phyloP scores from a whole-genome alignment of 2,329 filamentous ascomycete genomes.

The Trichoderma koningiopsis region DNA sequence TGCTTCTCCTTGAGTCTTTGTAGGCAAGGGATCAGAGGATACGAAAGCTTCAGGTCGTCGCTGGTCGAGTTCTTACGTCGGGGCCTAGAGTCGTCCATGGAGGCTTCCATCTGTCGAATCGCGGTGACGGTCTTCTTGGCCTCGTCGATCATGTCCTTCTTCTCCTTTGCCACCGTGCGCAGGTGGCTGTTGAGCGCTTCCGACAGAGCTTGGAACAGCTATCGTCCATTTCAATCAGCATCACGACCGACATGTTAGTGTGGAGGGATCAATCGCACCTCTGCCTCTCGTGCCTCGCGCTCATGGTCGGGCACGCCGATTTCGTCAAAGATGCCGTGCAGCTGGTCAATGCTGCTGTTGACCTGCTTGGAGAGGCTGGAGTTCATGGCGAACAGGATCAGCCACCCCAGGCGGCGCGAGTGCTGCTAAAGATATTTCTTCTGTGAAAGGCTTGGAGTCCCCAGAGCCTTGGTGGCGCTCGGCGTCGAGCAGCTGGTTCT shows the following conservation, averaged over 20 bases:
- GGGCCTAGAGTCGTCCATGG: constrained; percentile 74
- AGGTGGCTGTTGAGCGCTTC: constrained; percentile 91
- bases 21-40: constrained; percentile 79
- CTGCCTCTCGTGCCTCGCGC: constrained; percentile 82
- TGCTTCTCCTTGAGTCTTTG: constrained; percentile 84
- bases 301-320: constrained; percentile 95
- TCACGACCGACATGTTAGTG: background rate
- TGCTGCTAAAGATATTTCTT: constrained; percentile 8
- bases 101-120: constrained; percentile 92
- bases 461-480: background rate
- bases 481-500: background rate
- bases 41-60: constrained; percentile 75
- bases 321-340: constrained; percentile 95
- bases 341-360: constrained; percentile 86
- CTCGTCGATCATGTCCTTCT: constrained; percentile 87
- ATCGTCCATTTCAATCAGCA: constrained; percentile 11
- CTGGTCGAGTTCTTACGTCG: constrained; percentile 66
- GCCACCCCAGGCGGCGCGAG: constrained; percentile 17
- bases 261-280: constrained; percentile 57
- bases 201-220: constrained; percentile 91
- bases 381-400: constrained; percentile 62
- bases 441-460: constrained; percentile 29
- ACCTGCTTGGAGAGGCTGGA: constrained; percentile 93
- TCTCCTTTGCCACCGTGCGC: constrained; percentile 80
- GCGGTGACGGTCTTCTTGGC: constrained; percentile 80